These are phyloP conservation scores for Ophiostoma ips DNA, from an alignment of 2,329 filamentous ascomycete species.

Conservation along the genomic window DNA sequence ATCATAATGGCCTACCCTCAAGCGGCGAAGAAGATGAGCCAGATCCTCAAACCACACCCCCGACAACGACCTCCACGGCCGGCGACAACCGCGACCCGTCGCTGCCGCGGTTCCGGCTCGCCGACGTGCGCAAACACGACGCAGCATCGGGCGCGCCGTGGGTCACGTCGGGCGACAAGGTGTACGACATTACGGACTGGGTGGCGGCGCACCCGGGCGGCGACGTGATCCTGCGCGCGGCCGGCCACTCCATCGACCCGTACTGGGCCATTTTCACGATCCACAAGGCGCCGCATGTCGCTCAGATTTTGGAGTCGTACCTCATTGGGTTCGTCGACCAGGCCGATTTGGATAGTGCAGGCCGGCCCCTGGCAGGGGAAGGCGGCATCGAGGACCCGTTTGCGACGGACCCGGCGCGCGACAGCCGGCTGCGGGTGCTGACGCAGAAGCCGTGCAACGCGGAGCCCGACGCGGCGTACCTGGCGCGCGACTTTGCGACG, in stretches of 20 bases:
- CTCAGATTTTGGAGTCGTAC: conserved; percentile 51
- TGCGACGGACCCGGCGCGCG: conserved; percentile 35
- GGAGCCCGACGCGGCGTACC: conserved; percentile 37
- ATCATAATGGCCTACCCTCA: neutral
- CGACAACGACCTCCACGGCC: neutral
- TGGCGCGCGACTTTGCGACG: conserved; percentile 38
- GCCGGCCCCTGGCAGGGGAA: conserved; percentile 30
- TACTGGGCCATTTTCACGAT: conserved; percentile 61
- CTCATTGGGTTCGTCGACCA: conserved; percentile 46
- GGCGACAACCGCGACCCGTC: conserved; percentile 14
- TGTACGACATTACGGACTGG: conserved; percentile 61
- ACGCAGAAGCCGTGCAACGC: conserved; percentile 47
- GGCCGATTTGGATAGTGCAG: conserved; percentile 39
- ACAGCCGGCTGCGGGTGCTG: conserved; percentile 35
- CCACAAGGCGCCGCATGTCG: conserved; percentile 50
- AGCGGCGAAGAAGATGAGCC: neutral
- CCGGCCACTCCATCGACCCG: conserved; percentile 48
- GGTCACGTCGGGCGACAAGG: conserved; percentile 49
- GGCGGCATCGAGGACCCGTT: conserved; percentile 47
- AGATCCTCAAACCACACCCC: neutral
- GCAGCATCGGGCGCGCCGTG: conserved; percentile 30
- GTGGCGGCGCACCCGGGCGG: conserved; percentile 51
- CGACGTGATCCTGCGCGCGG: conserved; percentile 52
- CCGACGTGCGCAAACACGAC: conserved; percentile 15
- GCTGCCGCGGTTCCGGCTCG: conserved; percentile 14